These are phyloP conservation scores for Calonectria hongkongensis DNA, from an alignment of 2,329 filamentous ascomycete genomes.

Conservation along the genomic window DNA sequence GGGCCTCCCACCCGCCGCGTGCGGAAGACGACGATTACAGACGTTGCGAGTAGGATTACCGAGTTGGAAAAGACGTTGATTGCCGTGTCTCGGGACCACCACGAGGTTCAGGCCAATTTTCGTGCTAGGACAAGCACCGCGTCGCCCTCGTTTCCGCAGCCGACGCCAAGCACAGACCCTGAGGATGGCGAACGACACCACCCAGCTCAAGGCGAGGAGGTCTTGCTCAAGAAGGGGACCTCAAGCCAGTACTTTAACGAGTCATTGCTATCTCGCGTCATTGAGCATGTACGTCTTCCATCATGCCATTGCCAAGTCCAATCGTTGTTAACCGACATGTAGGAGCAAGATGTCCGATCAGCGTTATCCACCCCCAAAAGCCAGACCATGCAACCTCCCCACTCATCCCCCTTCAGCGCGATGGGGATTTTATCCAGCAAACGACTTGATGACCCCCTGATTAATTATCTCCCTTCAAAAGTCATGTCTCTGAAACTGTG, in stretches of 20 bases:
- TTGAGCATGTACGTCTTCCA: conserved; percentile 56
- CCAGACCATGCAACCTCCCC: conserved; percentile 8
- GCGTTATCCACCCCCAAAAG: conserved; percentile 48
- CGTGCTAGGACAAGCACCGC: not conserved
- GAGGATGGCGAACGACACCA: conserved; percentile 20
- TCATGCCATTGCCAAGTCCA: not conserved
- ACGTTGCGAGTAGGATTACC: conserved; percentile 61
- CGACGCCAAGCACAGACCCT: not conserved
- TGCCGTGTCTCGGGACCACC: conserved; percentile 39
- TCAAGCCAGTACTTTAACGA: conserved; percentile 62
- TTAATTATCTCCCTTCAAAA: conserved; percentile 53
- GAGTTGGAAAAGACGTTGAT: conserved; percentile 58
- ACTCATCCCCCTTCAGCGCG: conserved; percentile 56
- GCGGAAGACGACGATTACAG: conserved; percentile 56
- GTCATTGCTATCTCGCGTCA: conserved; percentile 58
- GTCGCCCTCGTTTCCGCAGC: conserved; percentile 2
- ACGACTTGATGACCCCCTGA: conserved; percentile 39
- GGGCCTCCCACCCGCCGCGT: conserved; percentile 52
- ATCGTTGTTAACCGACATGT: not conserved
- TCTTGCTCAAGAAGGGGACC: conserved; percentile 58
- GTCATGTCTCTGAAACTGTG: conserved; percentile 56
- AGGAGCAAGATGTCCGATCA: conserved; percentile 53
- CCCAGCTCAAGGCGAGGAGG: conserved; percentile 44
- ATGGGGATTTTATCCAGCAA: conserved; percentile 58
- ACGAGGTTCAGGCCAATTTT: not conserved